phyloP scores from a whole-genome alignment of 805 yeast species.

The Kodamaea jinghongensis region DNA sequence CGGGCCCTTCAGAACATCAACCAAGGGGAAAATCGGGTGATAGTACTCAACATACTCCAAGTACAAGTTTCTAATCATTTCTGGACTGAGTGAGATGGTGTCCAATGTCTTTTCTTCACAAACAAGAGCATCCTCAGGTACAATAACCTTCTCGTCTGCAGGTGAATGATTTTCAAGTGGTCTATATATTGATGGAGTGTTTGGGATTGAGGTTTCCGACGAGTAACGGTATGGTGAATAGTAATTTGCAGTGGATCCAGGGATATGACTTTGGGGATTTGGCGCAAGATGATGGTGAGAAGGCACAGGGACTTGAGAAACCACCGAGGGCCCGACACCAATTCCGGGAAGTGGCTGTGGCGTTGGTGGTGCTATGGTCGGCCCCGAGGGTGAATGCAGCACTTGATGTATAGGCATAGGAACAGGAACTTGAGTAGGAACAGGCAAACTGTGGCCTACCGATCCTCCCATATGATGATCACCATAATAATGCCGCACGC shows the following conservation, averaged over 20 bases:
- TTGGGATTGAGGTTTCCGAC: constrained; percentile 25
- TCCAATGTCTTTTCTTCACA: constrained; percentile 75
- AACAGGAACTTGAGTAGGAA: too few species aligned
- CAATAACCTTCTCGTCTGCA: background rate
- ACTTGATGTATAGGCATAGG: constrained; percentile 4
- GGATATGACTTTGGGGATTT: background rate
- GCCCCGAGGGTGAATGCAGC: constrained; percentile 5
- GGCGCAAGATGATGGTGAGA: too few species aligned
- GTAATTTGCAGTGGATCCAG: background rate
- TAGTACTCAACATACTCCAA: constrained; percentile 71
- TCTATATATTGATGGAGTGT: constrained; percentile 26
- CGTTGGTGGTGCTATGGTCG: constrained; percentile 6
- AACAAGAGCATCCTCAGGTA: constrained; percentile 36
- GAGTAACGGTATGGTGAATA: constrained; percentile 12
- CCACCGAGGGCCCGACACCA: too few species aligned
- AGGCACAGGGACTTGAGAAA: background rate
- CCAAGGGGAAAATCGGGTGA: constrained; percentile 85
- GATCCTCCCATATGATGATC: too few species aligned
- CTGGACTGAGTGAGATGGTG: constrained; percentile 57
- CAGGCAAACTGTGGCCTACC: too few species aligned
- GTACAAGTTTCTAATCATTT: constrained; percentile 60
- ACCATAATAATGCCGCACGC: too few species aligned
- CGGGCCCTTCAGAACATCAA: constrained; percentile 78
- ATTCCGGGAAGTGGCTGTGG: constrained; percentile 2
- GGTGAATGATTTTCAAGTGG: constrained; percentile 5